Conservation (phyloP, 1,139 yeast species). For the Entelexis paramagnoliae region DNA sequence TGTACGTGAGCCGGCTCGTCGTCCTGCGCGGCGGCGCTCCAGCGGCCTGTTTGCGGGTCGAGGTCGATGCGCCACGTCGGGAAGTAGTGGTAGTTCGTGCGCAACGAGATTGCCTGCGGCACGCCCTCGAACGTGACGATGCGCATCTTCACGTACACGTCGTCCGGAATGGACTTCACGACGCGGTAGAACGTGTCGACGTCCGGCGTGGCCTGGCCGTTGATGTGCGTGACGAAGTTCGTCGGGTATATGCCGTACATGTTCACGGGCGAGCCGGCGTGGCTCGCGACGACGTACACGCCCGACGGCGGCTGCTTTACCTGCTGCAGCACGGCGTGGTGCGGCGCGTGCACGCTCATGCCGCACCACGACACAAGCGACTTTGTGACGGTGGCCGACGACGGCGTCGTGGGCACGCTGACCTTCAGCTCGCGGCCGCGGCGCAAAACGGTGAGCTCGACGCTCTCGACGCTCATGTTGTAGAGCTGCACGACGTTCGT, state of each 20-base stretch:
- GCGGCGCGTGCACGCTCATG: slow-evolving; percentile 55
- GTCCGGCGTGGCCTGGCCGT: slow-evolving; percentile 62
- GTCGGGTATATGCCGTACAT: slow-evolving; percentile 74
- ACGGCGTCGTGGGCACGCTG: slow-evolving; percentile 51
- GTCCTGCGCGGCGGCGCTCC: slow-evolving; percentile 7
- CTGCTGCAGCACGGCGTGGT: slow-evolving; percentile 64
- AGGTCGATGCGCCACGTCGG: slow-evolving; percentile 57
- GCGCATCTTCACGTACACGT: slow-evolving; percentile 70
- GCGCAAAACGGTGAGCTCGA: slow-evolving; percentile 55
- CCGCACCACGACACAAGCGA: slow-evolving; percentile 76
- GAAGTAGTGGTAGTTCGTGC: slow-evolving; percentile 84
- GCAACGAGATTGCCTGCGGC: slow-evolving; percentile 74
- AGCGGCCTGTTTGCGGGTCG: slow-evolving; percentile 28
- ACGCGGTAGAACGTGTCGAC: slow-evolving; percentile 54
- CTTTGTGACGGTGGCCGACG: slow-evolving; percentile 50
- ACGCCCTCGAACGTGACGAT: slow-evolving; percentile 75
- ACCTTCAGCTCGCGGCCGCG: slow-evolving; percentile 46
- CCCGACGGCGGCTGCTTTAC: slow-evolving; percentile 70
- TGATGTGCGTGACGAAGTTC: slow-evolving; percentile 80
- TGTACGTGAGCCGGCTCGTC: too few species aligned
- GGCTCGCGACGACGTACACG: slow-evolving; percentile 64
- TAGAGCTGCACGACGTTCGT: slow-evolving; percentile 55
- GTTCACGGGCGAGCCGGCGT: slow-evolving; percentile 75
- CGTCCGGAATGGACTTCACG: slow-evolving; percentile 60
- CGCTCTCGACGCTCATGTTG: slow-evolving; percentile 41